phyloP scores from a whole-genome alignment of 345 rosid genomes.

The Capsella bursapastoris region DNA sequence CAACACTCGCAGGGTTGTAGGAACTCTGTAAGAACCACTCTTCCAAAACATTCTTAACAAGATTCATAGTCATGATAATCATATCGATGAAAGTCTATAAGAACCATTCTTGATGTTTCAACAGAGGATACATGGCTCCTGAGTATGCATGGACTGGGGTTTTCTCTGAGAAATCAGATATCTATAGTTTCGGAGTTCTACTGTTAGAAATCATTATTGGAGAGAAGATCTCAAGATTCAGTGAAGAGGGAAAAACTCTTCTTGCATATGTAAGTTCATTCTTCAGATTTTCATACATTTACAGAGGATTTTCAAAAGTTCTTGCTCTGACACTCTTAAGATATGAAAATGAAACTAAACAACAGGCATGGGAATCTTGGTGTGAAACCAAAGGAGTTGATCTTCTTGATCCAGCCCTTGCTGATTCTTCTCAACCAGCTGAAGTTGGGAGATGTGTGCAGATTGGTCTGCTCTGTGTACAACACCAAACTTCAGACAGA shows the following conservation, averaged over 20 bases:
- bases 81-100: background rate
- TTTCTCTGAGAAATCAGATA: slow-evolving; percentile 57
- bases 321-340: background rate
- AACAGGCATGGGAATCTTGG: slow-evolving; percentile 15
- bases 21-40: slow-evolving; percentile 36
- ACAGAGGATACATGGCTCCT: slow-evolving; percentile 53
- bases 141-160: slow-evolving; percentile 56
- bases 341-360: background rate
- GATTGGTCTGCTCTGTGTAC: slow-evolving; percentile 19
- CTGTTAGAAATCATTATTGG: slow-evolving; percentile 42
- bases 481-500: slow-evolving; percentile 11
- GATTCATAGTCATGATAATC: background rate
- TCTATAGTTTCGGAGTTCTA: slow-evolving; percentile 56
- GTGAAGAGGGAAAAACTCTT: slow-evolving; percentile 30
- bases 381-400: slow-evolving; percentile 3
- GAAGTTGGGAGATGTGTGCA: slow-evolving; percentile 13
- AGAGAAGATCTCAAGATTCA: slow-evolving; percentile 35
- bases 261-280: slow-evolving; percentile 38
- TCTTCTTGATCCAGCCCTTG: background rate
- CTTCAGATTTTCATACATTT: background rate
- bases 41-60: background rate
- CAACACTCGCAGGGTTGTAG: slow-evolving; percentile 32
- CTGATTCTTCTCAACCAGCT: background rate
- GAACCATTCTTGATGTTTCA: background rate
- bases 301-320: background rate